A percentile compares a stretch with the other conserved stretches of the same genome.
Evolutionary conservation across 164 flowering plant species (phyloP).

Genomic region (Nymphaea thermarum): DNA sequence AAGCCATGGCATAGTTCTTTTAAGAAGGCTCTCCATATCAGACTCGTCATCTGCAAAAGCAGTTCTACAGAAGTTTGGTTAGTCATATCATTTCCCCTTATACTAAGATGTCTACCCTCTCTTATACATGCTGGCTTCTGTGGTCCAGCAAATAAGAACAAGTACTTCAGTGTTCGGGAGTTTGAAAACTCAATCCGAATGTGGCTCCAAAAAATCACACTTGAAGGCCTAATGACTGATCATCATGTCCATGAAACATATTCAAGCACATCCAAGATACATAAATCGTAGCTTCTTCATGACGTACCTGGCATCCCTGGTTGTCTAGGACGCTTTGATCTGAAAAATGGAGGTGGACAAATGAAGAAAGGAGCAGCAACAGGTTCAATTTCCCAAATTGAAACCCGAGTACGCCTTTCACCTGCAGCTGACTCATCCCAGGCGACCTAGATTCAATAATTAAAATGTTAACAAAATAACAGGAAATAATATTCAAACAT

Average conservation of each 20-base stretch:
- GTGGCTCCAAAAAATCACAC: too few relatives aligned
- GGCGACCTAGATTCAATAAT: constrained; percentile 51
- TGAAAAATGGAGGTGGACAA: constrained; percentile 89
- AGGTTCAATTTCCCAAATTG: constrained; percentile 99
- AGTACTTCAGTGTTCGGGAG: too few relatives aligned
- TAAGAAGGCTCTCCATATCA: constrained; percentile 60
- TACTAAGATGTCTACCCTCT: too few relatives aligned
- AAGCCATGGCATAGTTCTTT: constrained; percentile 87
- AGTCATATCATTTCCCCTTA: too few relatives aligned
- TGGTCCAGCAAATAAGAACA: too few relatives aligned
- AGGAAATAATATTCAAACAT: neutral
- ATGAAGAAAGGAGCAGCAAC: constrained; percentile 95
- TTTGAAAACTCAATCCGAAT: too few relatives aligned
- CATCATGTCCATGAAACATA: too few relatives aligned
- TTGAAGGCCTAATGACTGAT: too few relatives aligned
- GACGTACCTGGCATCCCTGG: constrained; percentile 83
- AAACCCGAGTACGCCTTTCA: constrained; percentile 81
- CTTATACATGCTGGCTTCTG: too few relatives aligned
- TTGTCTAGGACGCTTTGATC: constrained; percentile 85
- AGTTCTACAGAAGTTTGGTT: neutral
- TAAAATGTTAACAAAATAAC: neutral
- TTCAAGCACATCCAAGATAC: too few relatives aligned
- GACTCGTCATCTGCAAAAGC: constrained; percentile 65
- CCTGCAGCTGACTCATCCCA: constrained; percentile 99
- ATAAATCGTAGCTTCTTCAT: too few relatives aligned